Conservation (phyloP, 441 rosid species). For the Pelargonium citronellum region DNA sequence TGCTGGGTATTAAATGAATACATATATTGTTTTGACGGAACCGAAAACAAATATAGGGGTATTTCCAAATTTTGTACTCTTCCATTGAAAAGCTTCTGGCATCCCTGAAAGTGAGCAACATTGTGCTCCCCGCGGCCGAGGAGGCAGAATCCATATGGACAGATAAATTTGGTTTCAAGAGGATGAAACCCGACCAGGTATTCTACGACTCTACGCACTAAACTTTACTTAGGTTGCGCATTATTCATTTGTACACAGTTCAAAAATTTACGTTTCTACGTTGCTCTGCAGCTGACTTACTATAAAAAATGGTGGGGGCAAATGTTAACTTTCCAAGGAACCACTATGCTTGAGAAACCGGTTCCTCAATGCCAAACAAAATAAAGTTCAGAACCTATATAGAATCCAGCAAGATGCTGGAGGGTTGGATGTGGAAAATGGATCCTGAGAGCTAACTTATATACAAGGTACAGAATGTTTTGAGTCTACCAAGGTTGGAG, state of each 20-base stretch:
- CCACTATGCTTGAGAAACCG: slow-evolving; percentile 75
- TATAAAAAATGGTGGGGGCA: slow-evolving; percentile 46
- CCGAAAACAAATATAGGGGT: slow-evolving; percentile 47
- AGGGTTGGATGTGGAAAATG: slow-evolving; percentile 1
- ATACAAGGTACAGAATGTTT: neutral
- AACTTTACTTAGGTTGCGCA: neutral
- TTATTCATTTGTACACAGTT: neutral
- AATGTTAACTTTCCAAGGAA: slow-evolving; percentile 76
- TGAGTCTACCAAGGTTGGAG: neutral
- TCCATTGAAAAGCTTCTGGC: slow-evolving; percentile 70
- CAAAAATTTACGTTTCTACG: neutral
- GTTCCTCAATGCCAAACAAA: slow-evolving; percentile 30
- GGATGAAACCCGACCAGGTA: slow-evolving; percentile 59
- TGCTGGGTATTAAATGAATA: neutral
- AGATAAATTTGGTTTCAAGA: slow-evolving; percentile 73
- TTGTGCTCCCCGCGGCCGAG: slow-evolving; percentile 95
- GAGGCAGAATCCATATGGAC: slow-evolving; percentile 95
- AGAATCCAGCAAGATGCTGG: neutral
- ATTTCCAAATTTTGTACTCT: slow-evolving; percentile 73
- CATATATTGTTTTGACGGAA: neutral
- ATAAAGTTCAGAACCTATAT: slow-evolving; percentile 19
- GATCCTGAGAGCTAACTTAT: neutral
- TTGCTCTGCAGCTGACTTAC: slow-evolving; percentile 40
- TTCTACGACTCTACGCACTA: neutral
- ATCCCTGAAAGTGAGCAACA: slow-evolving; percentile 64